Percentiles rank a stretch among this genome's conserved stretches.
phyloP scores from a whole-genome alignment of 352 stramenopile genomes.

The Elongisporangium undulatum region DNA sequence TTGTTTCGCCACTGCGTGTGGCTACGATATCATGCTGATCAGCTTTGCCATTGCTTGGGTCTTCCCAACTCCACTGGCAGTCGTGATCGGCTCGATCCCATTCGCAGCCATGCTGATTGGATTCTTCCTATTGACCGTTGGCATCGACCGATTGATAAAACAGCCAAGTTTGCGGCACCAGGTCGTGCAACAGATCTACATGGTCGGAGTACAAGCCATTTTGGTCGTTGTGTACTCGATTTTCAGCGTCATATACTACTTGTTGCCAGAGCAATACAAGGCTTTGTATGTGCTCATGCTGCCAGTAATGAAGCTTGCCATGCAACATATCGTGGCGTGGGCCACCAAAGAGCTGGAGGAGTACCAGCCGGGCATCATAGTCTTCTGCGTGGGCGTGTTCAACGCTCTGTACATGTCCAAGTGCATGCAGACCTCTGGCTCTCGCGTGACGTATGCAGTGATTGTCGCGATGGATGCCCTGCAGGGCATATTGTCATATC shows the following conservation, averaged over 20 bases:
- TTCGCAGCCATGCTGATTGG: background rate
- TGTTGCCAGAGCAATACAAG: slow-evolving; percentile 9
- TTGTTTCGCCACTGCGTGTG: slow-evolving; percentile 2
- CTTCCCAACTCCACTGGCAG: slow-evolving; percentile 3
- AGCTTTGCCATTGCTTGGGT: slow-evolving; percentile 8
- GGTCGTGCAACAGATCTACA: slow-evolving; percentile 3
- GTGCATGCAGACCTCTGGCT: slow-evolving; percentile 9
- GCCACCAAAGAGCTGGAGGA: slow-evolving; percentile 10
- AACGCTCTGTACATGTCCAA: slow-evolving; percentile 22
- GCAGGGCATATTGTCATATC: background rate
- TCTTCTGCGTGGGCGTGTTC: slow-evolving; percentile 26
- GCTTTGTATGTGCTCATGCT: slow-evolving; percentile 16
- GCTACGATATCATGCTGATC: slow-evolving; percentile 9
- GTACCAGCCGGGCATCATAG: slow-evolving; percentile 14
- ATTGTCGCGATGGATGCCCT: background rate
- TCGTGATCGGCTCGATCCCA: slow-evolving; percentile 6
- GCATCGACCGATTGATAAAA: background rate
- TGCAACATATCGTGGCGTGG: slow-evolving; percentile 17
- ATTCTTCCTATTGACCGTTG: background rate
- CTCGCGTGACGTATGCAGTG: no score
- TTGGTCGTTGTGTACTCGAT: slow-evolving; percentile 18
- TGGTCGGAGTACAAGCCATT: slow-evolving; percentile 6
- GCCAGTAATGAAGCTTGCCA: slow-evolving; percentile 15
- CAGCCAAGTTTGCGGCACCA: background rate
- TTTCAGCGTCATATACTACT: slow-evolving; percentile 7